These are phyloP conservation scores for Erythrophleum ivorense DNA, from an alignment of 331 rosid genomes.

Conservation along the genomic window DNA sequence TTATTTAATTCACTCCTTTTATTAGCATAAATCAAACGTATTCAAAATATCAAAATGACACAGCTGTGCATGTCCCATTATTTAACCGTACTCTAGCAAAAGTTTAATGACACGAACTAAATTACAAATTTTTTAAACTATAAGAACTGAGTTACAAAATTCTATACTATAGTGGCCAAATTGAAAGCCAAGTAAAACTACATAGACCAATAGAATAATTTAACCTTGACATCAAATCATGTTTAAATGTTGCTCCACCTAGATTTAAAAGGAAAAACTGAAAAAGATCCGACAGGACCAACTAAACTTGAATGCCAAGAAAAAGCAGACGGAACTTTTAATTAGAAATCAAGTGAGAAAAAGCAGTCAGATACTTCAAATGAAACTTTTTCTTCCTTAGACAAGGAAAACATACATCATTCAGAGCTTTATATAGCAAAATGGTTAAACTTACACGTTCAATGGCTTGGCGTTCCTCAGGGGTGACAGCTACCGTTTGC, in stretches of 20 bases:
- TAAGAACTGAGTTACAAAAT: too few species aligned
- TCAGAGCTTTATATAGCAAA: background rate
- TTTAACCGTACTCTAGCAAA: too few species aligned
- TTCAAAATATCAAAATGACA: too few species aligned
- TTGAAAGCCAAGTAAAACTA: too few species aligned
- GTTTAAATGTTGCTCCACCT: background rate
- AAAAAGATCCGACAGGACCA: background rate
- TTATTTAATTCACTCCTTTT: too few species aligned
- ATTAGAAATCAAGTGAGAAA: background rate
- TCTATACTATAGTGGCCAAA: too few species aligned
- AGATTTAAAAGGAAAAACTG: background rate
- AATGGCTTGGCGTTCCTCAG: constrained; percentile 92
- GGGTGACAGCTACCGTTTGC: constrained; percentile 74
- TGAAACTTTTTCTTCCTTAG: background rate
- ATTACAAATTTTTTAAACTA: too few species aligned
- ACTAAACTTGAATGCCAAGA: background rate
- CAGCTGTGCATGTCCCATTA: too few species aligned
- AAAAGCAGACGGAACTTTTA: background rate
- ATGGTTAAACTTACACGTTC: constrained; percentile 73
- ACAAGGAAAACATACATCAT: background rate
- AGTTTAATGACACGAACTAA: too few species aligned
- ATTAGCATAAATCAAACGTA: too few species aligned
- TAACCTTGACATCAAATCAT: too few species aligned
- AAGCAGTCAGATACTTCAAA: constrained; percentile 3
- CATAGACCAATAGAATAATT: too few species aligned